Base-by-base conservation (phyloP, 768 basidiomycete genomes). In the Coprinellus aureogranulatus region DNA sequence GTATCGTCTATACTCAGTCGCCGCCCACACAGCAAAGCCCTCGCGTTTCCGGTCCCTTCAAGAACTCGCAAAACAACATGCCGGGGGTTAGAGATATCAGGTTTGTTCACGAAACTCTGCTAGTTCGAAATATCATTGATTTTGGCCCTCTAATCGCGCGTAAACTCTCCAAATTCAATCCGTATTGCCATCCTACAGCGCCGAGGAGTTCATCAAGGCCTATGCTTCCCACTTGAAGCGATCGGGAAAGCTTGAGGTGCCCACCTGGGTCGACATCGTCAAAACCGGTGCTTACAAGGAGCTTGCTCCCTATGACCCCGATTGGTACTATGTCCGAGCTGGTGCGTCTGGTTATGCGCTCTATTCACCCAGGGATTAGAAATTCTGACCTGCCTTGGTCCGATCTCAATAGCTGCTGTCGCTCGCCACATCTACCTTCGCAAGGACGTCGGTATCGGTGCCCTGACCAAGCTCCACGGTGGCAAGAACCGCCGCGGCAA, bases 391-490 rank as follows among this genome's bases (percentile, higher is more conserved):
- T 14, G 34, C 14, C 34, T 34, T 34, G 34, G 34, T 34, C 34
- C 34, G 8, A n/a, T 41, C 46, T 25, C 51, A 44, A 39, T 27
- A 97, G 95, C 95, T 72, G 92, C 95, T 62, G 78, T 98, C 68
- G 96, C 96, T 77, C 89, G 96, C 70, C 96, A 98, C 88, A 97
- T 98, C 77, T 98, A 99, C 85, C 90, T 99, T 73, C 92, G 96
- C 74, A 95, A 96, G 81, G 90, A 92, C 71, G 92, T 95, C 67
- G 94, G 94, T 68, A 86, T 96, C 62, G 94, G 94, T 67, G 90
- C 90, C 27, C 85, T 97, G 37, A 87, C 85, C 77, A 98, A 97
- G 84, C 89, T 98, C 41, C 94, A 98, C 78, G 97, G 97, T 74
- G 91, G 92, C 62, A 88, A 92, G 71, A 94, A 94, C 80, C 84